Percentiles rank a stretch among this genome's conserved stretches.
Evolutionary conservation across 148 eudicot species (phyloP).

Genomic region (Hydrangea macrophylla): DNA sequence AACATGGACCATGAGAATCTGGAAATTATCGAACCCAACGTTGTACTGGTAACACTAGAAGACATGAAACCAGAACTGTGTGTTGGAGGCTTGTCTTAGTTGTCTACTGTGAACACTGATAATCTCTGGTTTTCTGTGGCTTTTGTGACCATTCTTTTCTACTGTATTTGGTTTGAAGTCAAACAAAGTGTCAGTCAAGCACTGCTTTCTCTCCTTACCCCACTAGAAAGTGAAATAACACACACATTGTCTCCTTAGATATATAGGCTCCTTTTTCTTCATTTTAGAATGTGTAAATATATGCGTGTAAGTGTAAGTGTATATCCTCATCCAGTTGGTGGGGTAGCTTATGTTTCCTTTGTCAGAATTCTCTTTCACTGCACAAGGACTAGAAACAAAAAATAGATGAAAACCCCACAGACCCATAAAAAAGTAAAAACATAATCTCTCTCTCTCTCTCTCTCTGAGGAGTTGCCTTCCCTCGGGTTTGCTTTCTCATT

Average conservation of each 20-base stretch:
- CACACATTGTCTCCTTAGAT: slow-evolving; percentile 19
- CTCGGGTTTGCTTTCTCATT: slow-evolving; percentile 1
- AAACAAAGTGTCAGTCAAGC: slow-evolving; percentile 14
- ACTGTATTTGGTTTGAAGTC: slow-evolving; percentile 5
- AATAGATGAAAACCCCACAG: not conserved
- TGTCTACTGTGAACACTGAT: not conserved
- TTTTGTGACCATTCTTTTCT: not conserved
- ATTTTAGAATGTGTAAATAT: not conserved
- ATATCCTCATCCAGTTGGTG: slow-evolving; percentile 14
- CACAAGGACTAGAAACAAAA: slow-evolving; percentile 11
- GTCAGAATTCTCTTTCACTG: slow-evolving; percentile 22
- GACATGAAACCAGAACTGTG: not conserved
- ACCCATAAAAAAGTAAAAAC: slow-evolving; percentile 8
- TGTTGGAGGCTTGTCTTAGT: slow-evolving; percentile 8
- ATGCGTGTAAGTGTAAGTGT: too few relatives aligned
- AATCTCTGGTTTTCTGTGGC: not conserved
- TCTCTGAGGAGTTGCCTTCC: slow-evolving; percentile 8
- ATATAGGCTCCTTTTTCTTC: slow-evolving; percentile 13
- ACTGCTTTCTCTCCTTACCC: slow-evolving; percentile 7
- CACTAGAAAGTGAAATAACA: slow-evolving; percentile 29
- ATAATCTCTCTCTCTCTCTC: slow-evolving; percentile 9
- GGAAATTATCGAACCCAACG: not conserved
- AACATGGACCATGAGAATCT: not conserved
- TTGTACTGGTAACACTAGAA: not conserved
- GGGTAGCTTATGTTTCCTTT: slow-evolving; percentile 24